These are phyloP conservation scores for Ceriops decandra DNA, from an alignment of 345 rosid species.

Conservation along the genomic window DNA sequence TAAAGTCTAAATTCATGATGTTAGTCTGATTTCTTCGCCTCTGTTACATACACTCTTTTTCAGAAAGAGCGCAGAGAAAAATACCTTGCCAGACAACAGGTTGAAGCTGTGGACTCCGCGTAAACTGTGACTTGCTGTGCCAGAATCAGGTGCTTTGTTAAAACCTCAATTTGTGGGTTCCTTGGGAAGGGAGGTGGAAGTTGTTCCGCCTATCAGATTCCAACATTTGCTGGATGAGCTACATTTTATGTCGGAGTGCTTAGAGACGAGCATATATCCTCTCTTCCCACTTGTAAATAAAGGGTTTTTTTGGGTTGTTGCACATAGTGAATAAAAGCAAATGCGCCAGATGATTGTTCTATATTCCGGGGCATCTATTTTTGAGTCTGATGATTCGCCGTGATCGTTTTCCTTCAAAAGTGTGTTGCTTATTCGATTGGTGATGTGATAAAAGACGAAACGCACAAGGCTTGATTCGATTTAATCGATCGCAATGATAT, in stretches of 20 bases:
- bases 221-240: constrained; percentile 11
- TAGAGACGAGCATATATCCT: constrained; percentile 1
- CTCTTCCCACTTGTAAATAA: constrained; percentile 19
- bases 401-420: no score
- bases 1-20: neutral
- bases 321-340: constrained; percentile 5
- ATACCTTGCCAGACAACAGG: constrained; percentile 85
- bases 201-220: constrained; percentile 1
- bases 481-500: no score
- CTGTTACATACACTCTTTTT: neutral
- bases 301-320: constrained; percentile 1
- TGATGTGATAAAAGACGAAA: no score
- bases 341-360: neutral
- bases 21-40: neutral
- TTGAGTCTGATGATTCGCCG: no score
- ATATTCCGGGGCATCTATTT: neutral
- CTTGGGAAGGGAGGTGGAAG: constrained; percentile 7
- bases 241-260: neutral
- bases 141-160: neutral
- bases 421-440: no score
- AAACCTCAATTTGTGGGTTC: constrained; percentile 11
- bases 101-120: constrained; percentile 42
- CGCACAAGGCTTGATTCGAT: no score
- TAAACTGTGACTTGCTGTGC: constrained; percentile 8
- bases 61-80: constrained; percentile 98